These are phyloP conservation scores for Salix viminalis DNA, from an alignment of 345 rosid species.

Conservation along the genomic window DNA sequence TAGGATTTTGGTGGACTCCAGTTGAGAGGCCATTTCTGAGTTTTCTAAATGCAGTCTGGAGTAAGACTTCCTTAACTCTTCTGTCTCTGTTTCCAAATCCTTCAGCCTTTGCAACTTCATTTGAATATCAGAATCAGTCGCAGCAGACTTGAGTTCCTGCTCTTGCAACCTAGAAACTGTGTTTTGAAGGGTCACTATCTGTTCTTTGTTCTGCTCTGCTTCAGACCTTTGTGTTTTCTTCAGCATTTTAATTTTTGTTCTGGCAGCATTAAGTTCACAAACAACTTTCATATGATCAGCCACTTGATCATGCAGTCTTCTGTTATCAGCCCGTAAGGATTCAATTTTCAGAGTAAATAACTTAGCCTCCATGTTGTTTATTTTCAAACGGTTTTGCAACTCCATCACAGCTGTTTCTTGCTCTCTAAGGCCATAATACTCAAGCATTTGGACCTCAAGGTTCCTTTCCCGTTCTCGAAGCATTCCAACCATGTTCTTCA, in stretches of 20 bases:
- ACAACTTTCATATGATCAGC: slow-evolving; percentile 46
- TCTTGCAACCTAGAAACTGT: slow-evolving; percentile 62
- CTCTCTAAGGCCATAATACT: slow-evolving; percentile 82
- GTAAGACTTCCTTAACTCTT: slow-evolving; percentile 59
- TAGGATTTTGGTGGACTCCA: slow-evolving; percentile 57
- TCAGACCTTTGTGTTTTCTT: slow-evolving; percentile 65
- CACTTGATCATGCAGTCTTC: slow-evolving; percentile 52
- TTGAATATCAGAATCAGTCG: slow-evolving; percentile 28
- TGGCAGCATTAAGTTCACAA: slow-evolving; percentile 57
- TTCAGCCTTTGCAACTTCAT: slow-evolving; percentile 48
- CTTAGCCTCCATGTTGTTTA: slow-evolving; percentile 67
- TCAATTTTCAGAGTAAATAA: slow-evolving; percentile 66
- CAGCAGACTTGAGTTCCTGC: slow-evolving; percentile 40
- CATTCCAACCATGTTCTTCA: slow-evolving; percentile 47
- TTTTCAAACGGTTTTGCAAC: slow-evolving; percentile 72
- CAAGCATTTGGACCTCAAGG: slow-evolving; percentile 67
- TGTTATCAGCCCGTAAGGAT: slow-evolving; percentile 61
- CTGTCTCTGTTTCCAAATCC: slow-evolving; percentile 57
- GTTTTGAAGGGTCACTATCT: slow-evolving; percentile 56
- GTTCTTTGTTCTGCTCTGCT: slow-evolving; percentile 65
- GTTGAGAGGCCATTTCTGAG: slow-evolving; percentile 45
- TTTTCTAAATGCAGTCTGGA: slow-evolving; percentile 54
- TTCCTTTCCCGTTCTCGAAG: slow-evolving; percentile 71
- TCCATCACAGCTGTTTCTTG: slow-evolving; percentile 68
- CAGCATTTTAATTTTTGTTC: slow-evolving; percentile 46